phyloP scores from a whole-genome alignment of 257 asterid species.

The Fraxinus quadrangulata region DNA sequence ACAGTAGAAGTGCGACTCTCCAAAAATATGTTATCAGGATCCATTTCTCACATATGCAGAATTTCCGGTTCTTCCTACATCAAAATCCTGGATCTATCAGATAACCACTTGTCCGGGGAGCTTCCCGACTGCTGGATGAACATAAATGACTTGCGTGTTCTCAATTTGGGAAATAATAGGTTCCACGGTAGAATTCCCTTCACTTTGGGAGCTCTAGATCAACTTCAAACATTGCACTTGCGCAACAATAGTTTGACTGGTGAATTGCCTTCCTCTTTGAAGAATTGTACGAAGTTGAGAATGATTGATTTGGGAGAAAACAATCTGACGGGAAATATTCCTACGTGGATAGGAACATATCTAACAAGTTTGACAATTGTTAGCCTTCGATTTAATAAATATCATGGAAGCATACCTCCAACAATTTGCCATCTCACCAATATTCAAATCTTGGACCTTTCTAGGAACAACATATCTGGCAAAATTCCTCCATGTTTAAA shows the following conservation, averaged over 20 bases:
- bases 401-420: slow-evolving; percentile 35
- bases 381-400: slow-evolving; percentile 27
- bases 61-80: background rate
- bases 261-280: slow-evolving; percentile 30
- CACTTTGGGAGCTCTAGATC: background rate
- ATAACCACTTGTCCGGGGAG: slow-evolving; percentile 29
- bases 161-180: slow-evolving; percentile 29
- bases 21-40: slow-evolving; percentile 33
- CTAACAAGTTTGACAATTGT: slow-evolving; percentile 7
- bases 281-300: slow-evolving; percentile 24
- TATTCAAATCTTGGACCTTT: slow-evolving; percentile 44
- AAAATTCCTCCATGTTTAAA: slow-evolving; percentile 38
- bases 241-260: slow-evolving; percentile 37
- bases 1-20: slow-evolving; percentile 18
- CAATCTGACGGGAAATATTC: slow-evolving; percentile 29
- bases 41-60: slow-evolving; percentile 34
- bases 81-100: slow-evolving; percentile 28
- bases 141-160: background rate
- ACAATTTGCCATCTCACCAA: slow-evolving; percentile 35
- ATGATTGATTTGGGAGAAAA: slow-evolving; percentile 43
- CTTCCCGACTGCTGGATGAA: slow-evolving; percentile 40
- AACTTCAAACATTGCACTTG: slow-evolving; percentile 21
- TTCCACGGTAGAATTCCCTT: slow-evolving; percentile 31
- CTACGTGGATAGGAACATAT: slow-evolving; percentile 32
- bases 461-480: slow-evolving; percentile 36